Percentiles rank a stretch among this genome's conserved stretches.
Evolutionary conservation across 768 basidiomycete species (phyloP).

Genomic region (Naematelia encephala): DNA sequence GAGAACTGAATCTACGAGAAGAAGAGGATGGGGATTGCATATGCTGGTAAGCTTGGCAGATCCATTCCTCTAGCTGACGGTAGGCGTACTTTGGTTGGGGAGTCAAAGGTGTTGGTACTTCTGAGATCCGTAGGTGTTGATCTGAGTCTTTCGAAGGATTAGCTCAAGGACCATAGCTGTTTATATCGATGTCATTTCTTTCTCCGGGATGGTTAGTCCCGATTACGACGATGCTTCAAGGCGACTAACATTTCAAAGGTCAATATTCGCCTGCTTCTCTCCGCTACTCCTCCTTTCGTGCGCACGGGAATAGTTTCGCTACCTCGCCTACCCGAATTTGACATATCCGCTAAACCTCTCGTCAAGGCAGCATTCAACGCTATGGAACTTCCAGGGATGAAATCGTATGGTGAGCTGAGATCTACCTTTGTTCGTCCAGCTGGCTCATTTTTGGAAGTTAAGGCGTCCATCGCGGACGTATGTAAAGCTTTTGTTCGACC

Average conservation of each 20-base stretch:
- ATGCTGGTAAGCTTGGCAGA: conserved; percentile 27
- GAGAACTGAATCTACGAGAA: conserved; percentile 21
- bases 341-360: conserved; percentile 50
- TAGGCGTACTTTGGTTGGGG: conserved; percentile 48
- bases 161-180: conserved; percentile 30
- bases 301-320: conserved; percentile 47
- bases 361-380: conserved; percentile 45
- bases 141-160: not conserved
- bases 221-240: not conserved
- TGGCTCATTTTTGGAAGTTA: conserved; percentile 21
- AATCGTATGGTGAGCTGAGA: conserved; percentile 38
- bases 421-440: not conserved
- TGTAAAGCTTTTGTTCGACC: conserved; percentile 49
- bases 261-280: conserved; percentile 45
- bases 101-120: conserved; percentile 46
- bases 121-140: conserved; percentile 39
- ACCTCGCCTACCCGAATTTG: conserved; percentile 46
- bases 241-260: conserved; percentile 29
- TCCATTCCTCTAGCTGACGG: not conserved
- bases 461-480: conserved; percentile 43
- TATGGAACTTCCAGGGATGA: conserved; percentile 48
- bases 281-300: conserved; percentile 49
- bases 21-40: conserved; percentile 43
- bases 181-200: conserved; percentile 47
- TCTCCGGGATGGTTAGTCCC: conserved; percentile 45